A percentile compares a stretch with the other conserved stretches of the same genome.
phyloP scores from a whole-genome alignment of 768 basidiomycete species.

The Hericium rajendrae region DNA sequence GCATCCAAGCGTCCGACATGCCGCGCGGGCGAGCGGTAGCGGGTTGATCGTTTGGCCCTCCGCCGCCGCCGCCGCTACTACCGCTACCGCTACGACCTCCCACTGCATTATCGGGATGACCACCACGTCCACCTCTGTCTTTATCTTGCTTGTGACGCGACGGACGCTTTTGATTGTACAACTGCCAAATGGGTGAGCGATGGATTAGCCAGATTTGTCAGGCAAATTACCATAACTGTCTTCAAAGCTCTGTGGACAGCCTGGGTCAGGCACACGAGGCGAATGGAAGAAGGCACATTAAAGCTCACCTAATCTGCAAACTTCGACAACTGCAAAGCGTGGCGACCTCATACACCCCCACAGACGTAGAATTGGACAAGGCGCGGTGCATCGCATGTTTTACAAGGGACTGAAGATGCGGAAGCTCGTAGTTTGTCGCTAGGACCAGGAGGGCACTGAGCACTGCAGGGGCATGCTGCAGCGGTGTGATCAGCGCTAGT shows the following conservation, averaged over 20 bases:
- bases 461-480: conserved; percentile 87
- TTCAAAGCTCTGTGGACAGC: conserved; percentile 50
- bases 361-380: conserved; percentile 74
- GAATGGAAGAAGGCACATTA: neutral
- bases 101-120: conserved; percentile 2
- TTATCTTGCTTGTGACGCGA: conserved; percentile 40
- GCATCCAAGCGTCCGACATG: conserved; percentile 56
- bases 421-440: conserved; percentile 71
- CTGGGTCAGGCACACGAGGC: conserved; percentile 7
- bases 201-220: neutral
- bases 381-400: conserved; percentile 92
- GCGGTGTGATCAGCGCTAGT: conserved; percentile 72
- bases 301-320: conserved; percentile 74
- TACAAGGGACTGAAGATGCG: conserved; percentile 69
- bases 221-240: conserved; percentile 63
- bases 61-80: conserved; percentile 25
- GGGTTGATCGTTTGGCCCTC: conserved; percentile 25
- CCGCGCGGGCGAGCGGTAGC: conserved; percentile 47
- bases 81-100: conserved; percentile 13
- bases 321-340: conserved; percentile 84
- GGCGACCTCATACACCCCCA: conserved; percentile 91
- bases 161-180: conserved; percentile 73
- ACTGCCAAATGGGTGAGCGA: conserved; percentile 30
- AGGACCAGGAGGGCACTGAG: conserved; percentile 81
- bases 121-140: conserved; percentile 24